phyloP scores from a whole-genome alignment of 495 filamentous ascomycete genomes.

The Neurospora sp. region DNA sequence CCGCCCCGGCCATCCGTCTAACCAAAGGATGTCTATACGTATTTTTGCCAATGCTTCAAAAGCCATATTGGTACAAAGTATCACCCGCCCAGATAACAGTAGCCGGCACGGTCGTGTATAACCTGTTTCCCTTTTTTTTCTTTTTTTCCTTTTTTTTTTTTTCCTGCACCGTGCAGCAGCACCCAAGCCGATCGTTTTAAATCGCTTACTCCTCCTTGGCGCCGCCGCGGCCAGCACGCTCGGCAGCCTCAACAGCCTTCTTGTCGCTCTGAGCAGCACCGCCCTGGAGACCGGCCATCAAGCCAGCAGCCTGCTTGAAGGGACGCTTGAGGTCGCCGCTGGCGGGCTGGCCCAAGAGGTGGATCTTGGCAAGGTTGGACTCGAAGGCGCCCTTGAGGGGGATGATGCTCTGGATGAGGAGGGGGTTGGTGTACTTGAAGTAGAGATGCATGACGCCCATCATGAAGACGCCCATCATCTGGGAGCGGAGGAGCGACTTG shows the following conservation, averaged over 20 bases:
- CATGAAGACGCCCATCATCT: constrained; percentile 93
- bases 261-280: constrained; percentile 84
- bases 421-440: constrained; percentile 98
- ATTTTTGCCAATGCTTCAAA: background rate
- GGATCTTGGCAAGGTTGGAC: constrained; percentile 89
- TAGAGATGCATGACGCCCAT: constrained; percentile 98
- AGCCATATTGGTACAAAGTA: background rate
- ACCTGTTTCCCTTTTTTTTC: background rate
- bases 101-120: background rate
- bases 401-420: constrained; percentile 96
- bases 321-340: constrained; percentile 86
- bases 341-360: constrained; percentile 83
- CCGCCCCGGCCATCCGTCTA: background rate
- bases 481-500: constrained; percentile 68
- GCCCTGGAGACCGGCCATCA: constrained; percentile 61
- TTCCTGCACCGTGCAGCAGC: background rate
- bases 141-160: background rate
- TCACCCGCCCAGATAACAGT: background rate
- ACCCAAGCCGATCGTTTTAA: background rate
- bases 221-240: constrained; percentile 76
- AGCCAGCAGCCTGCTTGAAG: constrained; percentile 77
- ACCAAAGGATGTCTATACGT: background rate
- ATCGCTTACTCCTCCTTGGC: constrained; percentile 75
- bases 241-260: constrained; percentile 82
- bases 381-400: constrained; percentile 93